phyloP scores from a whole-genome alignment of 148 eudicot genomes.

The Gaultheria prostrata region DNA sequence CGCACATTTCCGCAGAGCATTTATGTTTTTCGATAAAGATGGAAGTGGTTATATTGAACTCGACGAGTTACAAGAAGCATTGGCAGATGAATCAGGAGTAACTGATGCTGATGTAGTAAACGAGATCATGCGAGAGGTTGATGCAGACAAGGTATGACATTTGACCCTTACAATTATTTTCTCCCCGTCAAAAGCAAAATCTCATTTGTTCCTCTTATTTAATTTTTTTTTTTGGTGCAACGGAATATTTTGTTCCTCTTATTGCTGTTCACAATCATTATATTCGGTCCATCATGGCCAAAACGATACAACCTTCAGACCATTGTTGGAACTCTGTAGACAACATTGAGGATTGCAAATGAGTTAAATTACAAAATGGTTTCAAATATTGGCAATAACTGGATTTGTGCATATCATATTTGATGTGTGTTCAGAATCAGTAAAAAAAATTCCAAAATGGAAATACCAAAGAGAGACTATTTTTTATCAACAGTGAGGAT shows the following conservation, averaged over 20 bases:
- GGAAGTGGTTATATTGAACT: constrained; percentile 88
- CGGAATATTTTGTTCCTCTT: background rate
- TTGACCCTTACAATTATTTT: background rate
- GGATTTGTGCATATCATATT: background rate
- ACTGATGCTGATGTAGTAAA: constrained; percentile 63
- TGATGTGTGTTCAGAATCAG: background rate
- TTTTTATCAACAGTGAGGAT: background rate
- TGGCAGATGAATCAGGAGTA: constrained; percentile 70
- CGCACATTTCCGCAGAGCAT: constrained; percentile 85
- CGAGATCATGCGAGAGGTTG: constrained; percentile 88
- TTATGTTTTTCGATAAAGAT: constrained; percentile 80
- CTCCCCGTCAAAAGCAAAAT: background rate
- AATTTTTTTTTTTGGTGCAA: too few species aligned
- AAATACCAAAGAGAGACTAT: background rate
- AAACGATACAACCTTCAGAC: background rate
- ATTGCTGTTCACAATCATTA: background rate
- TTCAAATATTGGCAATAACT: constrained; percentile 7
- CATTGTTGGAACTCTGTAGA: background rate
- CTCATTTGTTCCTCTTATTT: background rate
- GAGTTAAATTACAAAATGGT: background rate
- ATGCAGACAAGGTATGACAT: constrained; percentile 69
- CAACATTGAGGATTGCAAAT: background rate
- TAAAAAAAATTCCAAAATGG: background rate
- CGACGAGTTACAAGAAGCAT: constrained; percentile 77
- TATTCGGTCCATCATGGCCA: background rate